A percentile compares a stretch with the other conserved stretches of the same genome.
Evolutionary conservation across 805 yeast genomes (phyloP).

Genomic region (Wickerhamomyces hampshirensis): DNA sequence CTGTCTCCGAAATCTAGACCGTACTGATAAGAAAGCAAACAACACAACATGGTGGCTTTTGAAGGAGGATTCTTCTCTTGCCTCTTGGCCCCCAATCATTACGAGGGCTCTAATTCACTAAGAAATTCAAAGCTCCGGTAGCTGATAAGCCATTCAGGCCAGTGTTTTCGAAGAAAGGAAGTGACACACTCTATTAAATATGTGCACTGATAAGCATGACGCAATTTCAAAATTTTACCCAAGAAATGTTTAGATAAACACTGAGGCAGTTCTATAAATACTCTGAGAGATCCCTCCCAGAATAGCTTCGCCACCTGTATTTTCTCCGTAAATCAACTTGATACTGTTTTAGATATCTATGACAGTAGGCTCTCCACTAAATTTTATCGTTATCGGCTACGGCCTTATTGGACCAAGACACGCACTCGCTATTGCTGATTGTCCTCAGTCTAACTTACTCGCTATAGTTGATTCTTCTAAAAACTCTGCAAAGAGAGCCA

Average conservation of each 20-base stretch:
- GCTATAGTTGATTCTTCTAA: conserved; percentile 15
- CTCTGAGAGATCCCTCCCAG: too few relatives aligned
- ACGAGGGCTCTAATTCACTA: too few relatives aligned
- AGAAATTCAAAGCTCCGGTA: too few relatives aligned
- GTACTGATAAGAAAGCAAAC: too few relatives aligned
- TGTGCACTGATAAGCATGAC: not conserved
- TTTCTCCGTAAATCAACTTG: not conserved
- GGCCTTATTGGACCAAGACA: conserved; percentile 21
- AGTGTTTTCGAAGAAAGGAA: too few relatives aligned
- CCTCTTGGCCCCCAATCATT: too few relatives aligned
- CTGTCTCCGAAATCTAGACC: too few relatives aligned
- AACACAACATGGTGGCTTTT: too few relatives aligned
- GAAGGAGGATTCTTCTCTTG: too few relatives aligned
- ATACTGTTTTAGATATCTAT: not conserved
- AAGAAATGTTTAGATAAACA: not conserved
- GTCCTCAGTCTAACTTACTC: conserved; percentile 11
- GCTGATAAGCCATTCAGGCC: too few relatives aligned
- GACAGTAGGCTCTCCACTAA: conserved; percentile 6
- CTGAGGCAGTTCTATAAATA: too few relatives aligned
- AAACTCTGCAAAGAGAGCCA: conserved; percentile 4
- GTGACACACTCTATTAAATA: not conserved
- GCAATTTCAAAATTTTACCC: not conserved
- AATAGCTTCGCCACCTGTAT: too few relatives aligned
- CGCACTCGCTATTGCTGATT: conserved; percentile 11
- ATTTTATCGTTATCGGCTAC: conserved; percentile 14